A percentile compares a stretch with the other conserved stretches of the same genome.
Evolutionary conservation across 306 rosid species (phyloP).

Genomic region (Ammopiptanthus mongolicus): DNA sequence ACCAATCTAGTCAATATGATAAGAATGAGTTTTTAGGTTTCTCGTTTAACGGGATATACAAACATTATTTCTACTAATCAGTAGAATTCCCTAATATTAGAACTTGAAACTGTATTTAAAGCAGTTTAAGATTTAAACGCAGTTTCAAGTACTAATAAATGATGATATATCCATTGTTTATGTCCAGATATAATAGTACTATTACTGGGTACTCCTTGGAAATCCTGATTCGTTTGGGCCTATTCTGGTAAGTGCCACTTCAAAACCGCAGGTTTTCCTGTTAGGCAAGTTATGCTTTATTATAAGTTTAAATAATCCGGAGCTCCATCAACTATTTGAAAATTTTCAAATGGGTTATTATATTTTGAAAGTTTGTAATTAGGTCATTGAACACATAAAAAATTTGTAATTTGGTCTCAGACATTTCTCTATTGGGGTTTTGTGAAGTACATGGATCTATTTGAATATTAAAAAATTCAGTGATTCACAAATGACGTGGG

Average conservation of each 20-base stretch:
- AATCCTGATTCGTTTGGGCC: background rate
- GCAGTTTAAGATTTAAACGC: background rate
- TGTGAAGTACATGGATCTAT: too few species aligned
- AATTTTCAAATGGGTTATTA: too few species aligned
- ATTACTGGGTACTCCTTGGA: background rate
- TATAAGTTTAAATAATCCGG: too few species aligned
- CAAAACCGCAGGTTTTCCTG: background rate
- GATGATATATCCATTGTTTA: background rate
- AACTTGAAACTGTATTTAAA: too few species aligned
- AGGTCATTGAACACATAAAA: too few species aligned
- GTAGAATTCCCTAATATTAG: background rate
- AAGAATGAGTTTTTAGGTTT: background rate
- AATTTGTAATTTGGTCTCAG: too few species aligned
- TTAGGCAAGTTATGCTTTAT: background rate
- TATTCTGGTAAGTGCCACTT: background rate
- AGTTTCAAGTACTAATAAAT: background rate
- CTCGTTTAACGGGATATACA: background rate
- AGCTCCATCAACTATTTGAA: too few species aligned
- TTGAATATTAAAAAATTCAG: too few species aligned
- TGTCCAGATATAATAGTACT: background rate
- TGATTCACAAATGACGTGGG: too few species aligned
- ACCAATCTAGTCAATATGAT: background rate
- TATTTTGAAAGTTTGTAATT: too few species aligned
- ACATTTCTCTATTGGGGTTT: too few species aligned
- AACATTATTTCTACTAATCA: too few species aligned